phyloP scores from a whole-genome alignment of 345 rosid species.

The Limnanthes douglasii region DNA sequence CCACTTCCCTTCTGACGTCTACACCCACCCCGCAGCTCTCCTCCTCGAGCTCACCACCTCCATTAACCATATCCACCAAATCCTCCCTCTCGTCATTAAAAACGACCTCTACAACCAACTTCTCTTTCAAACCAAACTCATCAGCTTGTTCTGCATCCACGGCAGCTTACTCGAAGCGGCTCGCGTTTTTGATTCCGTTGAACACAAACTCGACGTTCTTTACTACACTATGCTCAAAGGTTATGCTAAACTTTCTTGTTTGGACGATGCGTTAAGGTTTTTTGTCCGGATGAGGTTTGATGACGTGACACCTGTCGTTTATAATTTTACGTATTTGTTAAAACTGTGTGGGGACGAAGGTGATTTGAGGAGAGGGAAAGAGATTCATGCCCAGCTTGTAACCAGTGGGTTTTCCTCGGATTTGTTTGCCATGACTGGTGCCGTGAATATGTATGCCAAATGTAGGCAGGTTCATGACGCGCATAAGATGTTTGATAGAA shows the following conservation, averaged over 20 bases:
- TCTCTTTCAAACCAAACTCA: slow-evolving; percentile 65
- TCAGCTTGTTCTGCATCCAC: slow-evolving; percentile 61
- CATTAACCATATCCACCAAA: slow-evolving; percentile 34
- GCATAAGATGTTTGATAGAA: slow-evolving; percentile 66
- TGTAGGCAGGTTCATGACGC: slow-evolving; percentile 50
- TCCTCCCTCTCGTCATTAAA: slow-evolving; percentile 54
- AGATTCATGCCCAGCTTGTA: slow-evolving; percentile 65
- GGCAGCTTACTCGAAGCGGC: slow-evolving; percentile 50
- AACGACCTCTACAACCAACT: slow-evolving; percentile 39
- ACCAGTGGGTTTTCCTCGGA: slow-evolving; percentile 40
- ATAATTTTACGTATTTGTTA: slow-evolving; percentile 61
- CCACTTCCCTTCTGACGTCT: slow-evolving; percentile 48
- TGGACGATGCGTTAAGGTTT: slow-evolving; percentile 30
- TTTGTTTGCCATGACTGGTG: slow-evolving; percentile 60
- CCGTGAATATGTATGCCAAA: slow-evolving; percentile 52
- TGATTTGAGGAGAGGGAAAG: slow-evolving; percentile 39
- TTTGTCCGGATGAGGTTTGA: slow-evolving; percentile 52
- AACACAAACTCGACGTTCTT: slow-evolving; percentile 40
- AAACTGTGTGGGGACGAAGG: slow-evolving; percentile 48
- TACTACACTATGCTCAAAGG: slow-evolving; percentile 84
- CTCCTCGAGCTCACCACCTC: slow-evolving; percentile 60
- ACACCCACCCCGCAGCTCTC: slow-evolving; percentile 65
- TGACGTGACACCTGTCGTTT: slow-evolving; percentile 40
- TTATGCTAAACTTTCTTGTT: slow-evolving; percentile 32
- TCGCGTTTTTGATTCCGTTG: slow-evolving; percentile 53